Evolutionary conservation across 2,329 filamentous ascomycete species (phyloP).

Genomic region (Aspergillus flavus): DNA sequence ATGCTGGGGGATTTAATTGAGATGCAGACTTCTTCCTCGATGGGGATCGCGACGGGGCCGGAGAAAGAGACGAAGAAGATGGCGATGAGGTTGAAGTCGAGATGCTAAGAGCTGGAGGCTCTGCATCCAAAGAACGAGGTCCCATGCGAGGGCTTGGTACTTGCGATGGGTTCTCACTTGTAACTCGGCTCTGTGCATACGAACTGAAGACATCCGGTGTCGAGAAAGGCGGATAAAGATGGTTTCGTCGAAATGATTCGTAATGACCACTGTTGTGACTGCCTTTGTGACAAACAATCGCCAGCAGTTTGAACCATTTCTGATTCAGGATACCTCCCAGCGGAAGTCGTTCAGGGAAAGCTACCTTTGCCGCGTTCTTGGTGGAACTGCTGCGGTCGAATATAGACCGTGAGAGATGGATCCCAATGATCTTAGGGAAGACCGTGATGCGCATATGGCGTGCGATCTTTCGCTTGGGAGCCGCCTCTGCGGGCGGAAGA

Average conservation of each 20-base stretch:
- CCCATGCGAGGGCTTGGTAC: slow-evolving; percentile 42
- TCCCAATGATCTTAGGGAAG: slow-evolving; percentile 86
- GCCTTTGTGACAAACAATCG: slow-evolving; percentile 90
- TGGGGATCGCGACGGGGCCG: slow-evolving; percentile 18
- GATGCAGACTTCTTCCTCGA: slow-evolving; percentile 19
- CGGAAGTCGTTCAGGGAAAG: slow-evolving; percentile 84
- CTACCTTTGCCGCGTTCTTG: slow-evolving; percentile 93
- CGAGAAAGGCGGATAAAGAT: slow-evolving; percentile 75
- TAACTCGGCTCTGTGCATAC: slow-evolving; percentile 66
- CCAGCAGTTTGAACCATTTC: slow-evolving; percentile 80
- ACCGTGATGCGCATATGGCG: slow-evolving; percentile 83
- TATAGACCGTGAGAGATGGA: slow-evolving; percentile 91
- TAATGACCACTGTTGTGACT: slow-evolving; percentile 97
- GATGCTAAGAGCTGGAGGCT: slow-evolving; percentile 32
- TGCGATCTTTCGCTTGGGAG: slow-evolving; percentile 81
- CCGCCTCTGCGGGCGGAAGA: slow-evolving; percentile 72
- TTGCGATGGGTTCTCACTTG: slow-evolving; percentile 55
- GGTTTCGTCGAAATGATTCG: slow-evolving; percentile 90
- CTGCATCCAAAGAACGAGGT: slow-evolving; percentile 35
- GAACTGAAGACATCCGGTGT: slow-evolving; percentile 78
- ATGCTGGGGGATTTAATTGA: slow-evolving; percentile 21
- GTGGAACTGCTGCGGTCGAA: slow-evolving; percentile 79
- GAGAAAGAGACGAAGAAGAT: slow-evolving; percentile 35
- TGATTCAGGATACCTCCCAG: slow-evolving; percentile 78
- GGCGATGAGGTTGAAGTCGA: slow-evolving; percentile 38